Conservation (phyloP, 1,139 yeast species). For the Maudiozyma humilis region DNA sequence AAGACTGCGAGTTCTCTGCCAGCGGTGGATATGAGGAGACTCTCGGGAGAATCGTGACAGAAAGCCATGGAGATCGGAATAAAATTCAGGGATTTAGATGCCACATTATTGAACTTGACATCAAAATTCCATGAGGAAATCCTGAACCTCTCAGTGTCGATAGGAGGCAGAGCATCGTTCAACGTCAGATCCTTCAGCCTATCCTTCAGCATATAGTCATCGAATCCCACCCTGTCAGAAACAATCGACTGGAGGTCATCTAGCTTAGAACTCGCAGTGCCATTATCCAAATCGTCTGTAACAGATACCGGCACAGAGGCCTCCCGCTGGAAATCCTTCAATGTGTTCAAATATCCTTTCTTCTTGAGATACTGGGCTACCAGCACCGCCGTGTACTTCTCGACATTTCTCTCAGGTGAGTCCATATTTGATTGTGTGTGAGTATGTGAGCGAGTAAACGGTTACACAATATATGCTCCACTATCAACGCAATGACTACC, state of each 20-base stretch:
- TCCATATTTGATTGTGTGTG: too few species aligned
- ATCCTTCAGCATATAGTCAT: constrained; percentile 17
- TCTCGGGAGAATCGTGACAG: constrained; percentile 5
- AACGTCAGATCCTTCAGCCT: constrained; percentile 13
- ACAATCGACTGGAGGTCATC: constrained; percentile 48
- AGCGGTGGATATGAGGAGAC: constrained; percentile 16
- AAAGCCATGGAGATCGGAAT: constrained; percentile 15
- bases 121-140: constrained; percentile 15
- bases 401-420: constrained; percentile 1
- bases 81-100: not conserved
- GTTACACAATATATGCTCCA: not conserved
- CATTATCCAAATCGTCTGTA: constrained; percentile 8
- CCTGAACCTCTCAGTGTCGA: constrained; percentile 1
- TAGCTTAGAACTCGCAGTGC: constrained; percentile 10
- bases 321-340: constrained; percentile 43
- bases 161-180: constrained; percentile 10
- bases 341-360: constrained; percentile 40
- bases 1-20: constrained; percentile 12
- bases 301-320: constrained; percentile 33
- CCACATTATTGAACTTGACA: constrained; percentile 6
- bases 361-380: constrained; percentile 50
- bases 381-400: constrained; percentile 31
- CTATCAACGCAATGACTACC: not conserved
- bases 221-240: constrained; percentile 41
- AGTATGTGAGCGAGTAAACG: too few species aligned